Evolutionary conservation across 192 early-diverging fungal genomes (phyloP).

Genomic region (Mortierella alpina): DNA sequence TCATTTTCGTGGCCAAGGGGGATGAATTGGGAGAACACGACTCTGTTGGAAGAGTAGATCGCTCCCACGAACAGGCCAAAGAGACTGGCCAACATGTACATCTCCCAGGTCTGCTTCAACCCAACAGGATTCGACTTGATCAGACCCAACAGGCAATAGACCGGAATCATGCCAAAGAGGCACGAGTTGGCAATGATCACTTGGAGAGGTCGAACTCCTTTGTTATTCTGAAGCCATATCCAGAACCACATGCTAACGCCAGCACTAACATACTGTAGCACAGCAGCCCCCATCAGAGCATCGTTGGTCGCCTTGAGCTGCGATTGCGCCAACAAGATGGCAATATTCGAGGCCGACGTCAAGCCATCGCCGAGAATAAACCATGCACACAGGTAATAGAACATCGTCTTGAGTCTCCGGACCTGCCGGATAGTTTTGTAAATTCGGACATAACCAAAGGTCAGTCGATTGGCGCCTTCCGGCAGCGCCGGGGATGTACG

Average conservation of each 20-base stretch:
- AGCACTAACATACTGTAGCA: conserved; percentile 65
- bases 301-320: conserved; percentile 57
- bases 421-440: conserved; percentile 51
- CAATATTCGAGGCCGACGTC: conserved; percentile 62
- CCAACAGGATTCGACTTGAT: conserved; percentile 59
- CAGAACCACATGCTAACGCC: conserved; percentile 66
- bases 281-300: conserved; percentile 60
- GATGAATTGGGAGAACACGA: conserved; percentile 70
- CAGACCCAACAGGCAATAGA: conserved; percentile 73
- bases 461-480: conserved; percentile 44
- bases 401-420: conserved; percentile 61
- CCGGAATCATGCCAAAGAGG: conserved; percentile 63
- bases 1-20: conserved; percentile 75
- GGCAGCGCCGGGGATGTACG: conserved; percentile 60
- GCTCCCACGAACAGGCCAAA: conserved; percentile 74
- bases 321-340: conserved; percentile 63
- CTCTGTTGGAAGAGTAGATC: conserved; percentile 65
- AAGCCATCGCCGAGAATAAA: conserved; percentile 77
- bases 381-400: conserved; percentile 74
- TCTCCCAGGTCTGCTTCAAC: conserved; percentile 61
- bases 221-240: conserved; percentile 62
- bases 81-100: conserved; percentile 65
- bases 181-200: conserved; percentile 62
- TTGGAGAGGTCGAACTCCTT: conserved; percentile 58
- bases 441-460: conserved; percentile 53